Conservation (phyloP, 208 protist species). For the Leishmania lainsoni region DNA sequence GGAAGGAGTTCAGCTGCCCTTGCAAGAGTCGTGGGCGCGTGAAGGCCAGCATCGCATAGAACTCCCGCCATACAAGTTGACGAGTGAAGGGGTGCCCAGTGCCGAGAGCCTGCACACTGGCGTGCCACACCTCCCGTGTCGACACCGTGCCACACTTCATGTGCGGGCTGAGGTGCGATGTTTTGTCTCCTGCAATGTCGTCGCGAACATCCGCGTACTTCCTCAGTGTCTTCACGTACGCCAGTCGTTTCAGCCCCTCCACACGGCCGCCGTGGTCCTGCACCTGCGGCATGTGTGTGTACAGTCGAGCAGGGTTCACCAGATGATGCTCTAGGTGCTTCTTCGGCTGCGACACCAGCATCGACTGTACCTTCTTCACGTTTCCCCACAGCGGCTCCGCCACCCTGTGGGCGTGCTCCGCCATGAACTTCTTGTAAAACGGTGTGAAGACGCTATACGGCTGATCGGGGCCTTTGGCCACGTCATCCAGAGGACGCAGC, state of each 20-base stretch:
- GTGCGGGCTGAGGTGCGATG: conserved; percentile 75
- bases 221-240: conserved; percentile 26
- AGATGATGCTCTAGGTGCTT: conserved; percentile 17
- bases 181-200: conserved; percentile 55
- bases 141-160: conserved; percentile 83
- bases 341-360: conserved; percentile 30
- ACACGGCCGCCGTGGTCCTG: conserved; percentile 52
- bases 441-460: conserved; percentile 82
- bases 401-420: conserved; percentile 41
- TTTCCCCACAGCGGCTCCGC: conserved; percentile 16
- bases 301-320: conserved; percentile 29
- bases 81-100: conserved; percentile 47
- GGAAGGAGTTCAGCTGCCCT: conserved; percentile 57
- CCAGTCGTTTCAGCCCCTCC: conserved; percentile 42
- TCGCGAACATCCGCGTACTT: conserved; percentile 55
- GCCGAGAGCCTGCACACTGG: conserved; percentile 38
- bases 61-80: conserved; percentile 80
- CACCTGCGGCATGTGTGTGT: conserved; percentile 31
- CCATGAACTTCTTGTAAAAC: conserved; percentile 62
- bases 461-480: conserved; percentile 35
- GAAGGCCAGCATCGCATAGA: conserved; percentile 67
- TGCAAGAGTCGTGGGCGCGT: conserved; percentile 56
- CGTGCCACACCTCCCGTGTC: conserved; percentile 61
- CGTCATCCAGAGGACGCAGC: conserved; percentile 46
- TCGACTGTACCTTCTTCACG: conserved; percentile 27